Percentiles rank a stretch among this genome's conserved stretches.
Evolutionary conservation across 2,329 filamentous ascomycete genomes (phyloP).

Genomic region (Chalara sp.): DNA sequence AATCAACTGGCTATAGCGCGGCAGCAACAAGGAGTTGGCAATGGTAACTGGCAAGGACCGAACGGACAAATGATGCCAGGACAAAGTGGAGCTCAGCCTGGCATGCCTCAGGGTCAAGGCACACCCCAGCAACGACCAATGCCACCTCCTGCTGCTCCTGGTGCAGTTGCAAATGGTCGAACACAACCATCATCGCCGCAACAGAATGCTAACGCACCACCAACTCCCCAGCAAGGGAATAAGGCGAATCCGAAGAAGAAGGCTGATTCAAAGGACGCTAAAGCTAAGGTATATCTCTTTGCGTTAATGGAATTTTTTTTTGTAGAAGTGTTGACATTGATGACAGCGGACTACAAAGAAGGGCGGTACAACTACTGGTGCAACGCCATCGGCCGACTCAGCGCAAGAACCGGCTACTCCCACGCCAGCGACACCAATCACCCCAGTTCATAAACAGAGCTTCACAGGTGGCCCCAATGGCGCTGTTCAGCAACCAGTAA

Average conservation of each 20-base stretch:
- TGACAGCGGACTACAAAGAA: constrained; percentile 41
- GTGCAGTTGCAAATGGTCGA: constrained; percentile 38
- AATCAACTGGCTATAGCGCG: constrained; percentile 45
- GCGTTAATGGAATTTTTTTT: constrained; percentile 24
- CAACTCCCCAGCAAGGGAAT: constrained; percentile 66
- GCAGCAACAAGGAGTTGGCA: constrained; percentile 24
- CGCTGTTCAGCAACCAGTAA: constrained; percentile 31
- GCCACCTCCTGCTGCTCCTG: constrained; percentile 59
- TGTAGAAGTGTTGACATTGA: constrained; percentile 29
- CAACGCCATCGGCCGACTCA: constrained; percentile 51
- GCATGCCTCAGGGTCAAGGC: constrained; percentile 26
- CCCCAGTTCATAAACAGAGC: constrained; percentile 44
- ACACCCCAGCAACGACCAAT: constrained; percentile 68
- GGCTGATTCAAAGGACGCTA: constrained; percentile 76
- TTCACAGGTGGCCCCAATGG: constrained; percentile 40
- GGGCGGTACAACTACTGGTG: constrained; percentile 47
- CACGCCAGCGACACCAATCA: constrained; percentile 58
- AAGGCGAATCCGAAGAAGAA: constrained; percentile 78
- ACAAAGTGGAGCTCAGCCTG: constrained; percentile 24
- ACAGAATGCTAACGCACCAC: constrained; percentile 59
- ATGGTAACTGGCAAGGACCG: constrained; percentile 25
- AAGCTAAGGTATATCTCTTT: constrained; percentile 54
- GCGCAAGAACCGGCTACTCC: constrained; percentile 50
- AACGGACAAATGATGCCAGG: constrained; percentile 41
- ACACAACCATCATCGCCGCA: constrained; percentile 56